Evolutionary conservation across 2,329 filamentous ascomycete genomes (phyloP).

Genomic region (Xylogone sp.): DNA sequence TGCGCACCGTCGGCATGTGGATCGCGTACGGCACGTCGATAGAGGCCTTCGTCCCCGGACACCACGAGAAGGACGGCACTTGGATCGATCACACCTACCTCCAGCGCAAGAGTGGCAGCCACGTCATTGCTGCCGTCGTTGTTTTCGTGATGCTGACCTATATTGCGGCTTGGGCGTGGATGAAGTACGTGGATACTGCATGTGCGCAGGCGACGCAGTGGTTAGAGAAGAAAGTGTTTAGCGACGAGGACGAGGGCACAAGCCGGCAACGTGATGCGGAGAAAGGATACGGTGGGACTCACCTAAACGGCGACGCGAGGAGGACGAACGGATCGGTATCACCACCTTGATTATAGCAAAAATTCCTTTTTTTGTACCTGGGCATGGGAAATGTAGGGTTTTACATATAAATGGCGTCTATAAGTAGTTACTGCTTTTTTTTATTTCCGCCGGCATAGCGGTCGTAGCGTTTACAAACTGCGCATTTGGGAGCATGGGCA

Average conservation of each 20-base stretch:
- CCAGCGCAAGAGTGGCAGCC: neutral
- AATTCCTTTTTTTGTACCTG: neutral
- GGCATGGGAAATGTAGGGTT: neutral
- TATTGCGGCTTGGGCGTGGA: slow-evolving; percentile 44
- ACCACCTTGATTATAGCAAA: neutral
- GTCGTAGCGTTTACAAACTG: neutral
- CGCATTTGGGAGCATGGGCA: neutral
- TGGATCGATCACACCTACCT: slow-evolving; percentile 30
- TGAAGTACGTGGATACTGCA: slow-evolving; percentile 48
- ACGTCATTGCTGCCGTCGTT: slow-evolving; percentile 35
- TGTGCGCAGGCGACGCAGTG: slow-evolving; percentile 41
- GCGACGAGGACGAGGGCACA: slow-evolving; percentile 9
- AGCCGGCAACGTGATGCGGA: neutral
- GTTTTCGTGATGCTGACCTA: slow-evolving; percentile 42
- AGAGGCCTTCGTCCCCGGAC: slow-evolving; percentile 32
- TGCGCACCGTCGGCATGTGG: slow-evolving; percentile 57
- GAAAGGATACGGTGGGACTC: neutral
- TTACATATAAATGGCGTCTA: neutral
- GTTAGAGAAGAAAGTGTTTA: slow-evolving; percentile 23
- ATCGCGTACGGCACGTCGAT: slow-evolving; percentile 47
- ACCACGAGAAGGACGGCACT: slow-evolving; percentile 32
- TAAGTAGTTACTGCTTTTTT: neutral
- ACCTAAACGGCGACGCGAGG: neutral
- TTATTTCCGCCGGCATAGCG: neutral
- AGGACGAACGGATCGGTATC: neutral